These are phyloP conservation scores for Hypsizygus ulmarius DNA, from an alignment of 1,284 basidiomycete genomes.

Conservation along the genomic window DNA sequence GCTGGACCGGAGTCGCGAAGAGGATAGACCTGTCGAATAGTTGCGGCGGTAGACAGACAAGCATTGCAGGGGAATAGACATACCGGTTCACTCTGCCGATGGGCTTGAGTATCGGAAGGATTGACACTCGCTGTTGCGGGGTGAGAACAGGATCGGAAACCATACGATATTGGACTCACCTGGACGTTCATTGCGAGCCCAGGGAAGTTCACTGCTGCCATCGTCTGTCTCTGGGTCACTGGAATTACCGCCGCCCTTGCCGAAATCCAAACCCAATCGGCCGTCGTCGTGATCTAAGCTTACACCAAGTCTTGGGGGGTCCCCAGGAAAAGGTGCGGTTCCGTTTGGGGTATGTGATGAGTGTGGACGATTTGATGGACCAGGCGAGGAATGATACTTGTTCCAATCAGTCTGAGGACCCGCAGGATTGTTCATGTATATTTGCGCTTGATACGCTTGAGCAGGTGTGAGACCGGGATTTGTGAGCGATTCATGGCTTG, in stretches of 20 bases:
- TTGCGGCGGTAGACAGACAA: constrained; percentile 17
- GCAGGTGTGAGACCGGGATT: constrained; percentile 64
- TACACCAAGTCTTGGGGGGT: constrained; percentile 44
- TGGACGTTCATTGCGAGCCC: constrained; percentile 45
- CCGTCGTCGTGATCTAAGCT: constrained; percentile 54
- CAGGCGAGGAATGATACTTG: constrained; percentile 26
- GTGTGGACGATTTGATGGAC: constrained; percentile 28
- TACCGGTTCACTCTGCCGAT: constrained; percentile 15
- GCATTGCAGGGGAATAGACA: constrained; percentile 6
- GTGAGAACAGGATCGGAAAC: constrained; percentile 7
- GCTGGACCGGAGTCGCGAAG: constrained; percentile 36
- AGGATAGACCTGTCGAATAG: constrained; percentile 27
- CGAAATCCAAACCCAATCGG: constrained; percentile 58
- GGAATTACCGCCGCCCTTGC: constrained; percentile 28
- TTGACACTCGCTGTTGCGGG: constrained; percentile 9
- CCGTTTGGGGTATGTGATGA: constrained; percentile 23
- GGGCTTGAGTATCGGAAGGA: constrained; percentile 4
- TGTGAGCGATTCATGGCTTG: constrained; percentile 37
- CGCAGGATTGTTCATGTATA: constrained; percentile 48
- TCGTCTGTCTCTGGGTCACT: constrained; percentile 46
- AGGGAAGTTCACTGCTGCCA: constrained; percentile 61
- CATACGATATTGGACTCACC: constrained; percentile 22
- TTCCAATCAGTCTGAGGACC: constrained; percentile 25
- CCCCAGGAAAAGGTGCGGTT: not conserved
- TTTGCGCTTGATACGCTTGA: constrained; percentile 76